These are phyloP conservation scores for Lolium rigidum DNA, from an alignment of 176 grass and related monocot genomes.

Conservation along the genomic window DNA sequence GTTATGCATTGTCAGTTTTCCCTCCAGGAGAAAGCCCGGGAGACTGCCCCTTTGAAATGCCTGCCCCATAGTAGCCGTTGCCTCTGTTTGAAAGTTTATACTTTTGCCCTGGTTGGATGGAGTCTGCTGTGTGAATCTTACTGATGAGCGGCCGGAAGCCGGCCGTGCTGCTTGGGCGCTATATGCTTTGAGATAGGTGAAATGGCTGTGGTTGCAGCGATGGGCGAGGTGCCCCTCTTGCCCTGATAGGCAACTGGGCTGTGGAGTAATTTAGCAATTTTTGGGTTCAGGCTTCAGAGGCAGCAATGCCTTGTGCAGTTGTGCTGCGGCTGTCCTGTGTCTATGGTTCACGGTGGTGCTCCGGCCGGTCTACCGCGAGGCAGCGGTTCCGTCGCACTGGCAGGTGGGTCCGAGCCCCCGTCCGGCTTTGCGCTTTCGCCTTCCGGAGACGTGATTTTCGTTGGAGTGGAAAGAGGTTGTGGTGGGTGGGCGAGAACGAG, in stretches of 20 bases:
- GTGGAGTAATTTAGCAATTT: not conserved
- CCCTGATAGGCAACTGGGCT: not conserved
- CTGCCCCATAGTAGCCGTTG: slow-evolving; percentile 51
- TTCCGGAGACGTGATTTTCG: not conserved
- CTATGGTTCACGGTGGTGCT: slow-evolving; percentile 46
- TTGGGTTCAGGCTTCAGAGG: not conserved
- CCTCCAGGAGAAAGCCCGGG: slow-evolving; percentile 60
- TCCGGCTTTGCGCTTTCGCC: not conserved
- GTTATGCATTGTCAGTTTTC: slow-evolving; percentile 34
- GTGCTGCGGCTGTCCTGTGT: slow-evolving; percentile 1
- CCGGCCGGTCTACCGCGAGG: not conserved
- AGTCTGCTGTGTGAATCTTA: not conserved
- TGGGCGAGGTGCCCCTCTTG: not conserved
- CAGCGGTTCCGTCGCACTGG: not conserved
- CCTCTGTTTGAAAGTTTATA: slow-evolving; percentile 37
- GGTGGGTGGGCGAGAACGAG: not conserved
- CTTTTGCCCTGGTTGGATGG: not conserved
- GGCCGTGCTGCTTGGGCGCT: not conserved
- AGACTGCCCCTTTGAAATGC: slow-evolving; percentile 42
- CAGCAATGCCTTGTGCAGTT: not conserved
- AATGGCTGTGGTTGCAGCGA: slow-evolving; percentile 59
- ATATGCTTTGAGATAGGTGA: slow-evolving; percentile 70
- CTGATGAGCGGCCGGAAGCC: not conserved
- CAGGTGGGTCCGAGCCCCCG: not conserved
- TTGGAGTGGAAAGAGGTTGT: not conserved